phyloP scores from a whole-genome alignment of 2,329 filamentous ascomycete genomes.

The Alternaria dauci region DNA sequence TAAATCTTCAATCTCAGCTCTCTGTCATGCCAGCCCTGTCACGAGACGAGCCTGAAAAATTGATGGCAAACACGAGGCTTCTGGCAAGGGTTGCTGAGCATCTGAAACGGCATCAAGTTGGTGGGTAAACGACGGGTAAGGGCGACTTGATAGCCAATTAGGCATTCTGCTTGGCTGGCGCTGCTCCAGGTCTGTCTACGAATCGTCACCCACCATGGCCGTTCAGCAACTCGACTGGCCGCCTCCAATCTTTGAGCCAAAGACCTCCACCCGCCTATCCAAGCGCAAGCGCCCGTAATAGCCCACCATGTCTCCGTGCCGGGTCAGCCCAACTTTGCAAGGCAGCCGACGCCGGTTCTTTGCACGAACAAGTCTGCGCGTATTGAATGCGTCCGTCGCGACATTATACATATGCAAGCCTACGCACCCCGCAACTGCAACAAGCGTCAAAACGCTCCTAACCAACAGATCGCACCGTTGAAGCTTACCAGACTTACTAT shows the following conservation, averaged over 20 bases:
- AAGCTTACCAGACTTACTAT: conserved; percentile 22
- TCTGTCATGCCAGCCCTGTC: conserved; percentile 26
- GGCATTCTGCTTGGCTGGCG: conserved; percentile 33
- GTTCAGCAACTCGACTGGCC: conserved; percentile 42
- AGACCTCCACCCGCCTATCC: conserved; percentile 42
- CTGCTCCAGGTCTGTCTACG: conserved; percentile 44
- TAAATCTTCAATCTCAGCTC: conserved; percentile 38
- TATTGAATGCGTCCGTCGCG: conserved; percentile 36
- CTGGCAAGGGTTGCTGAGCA: conserved; percentile 26
- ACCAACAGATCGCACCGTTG: conserved; percentile 35
- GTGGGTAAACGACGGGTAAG: conserved; percentile 37
- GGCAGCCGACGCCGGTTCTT: conserved; percentile 34
- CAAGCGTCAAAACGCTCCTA: conserved; percentile 34
- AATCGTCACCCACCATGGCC: conserved; percentile 45
- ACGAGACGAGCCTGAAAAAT: conserved; percentile 23
- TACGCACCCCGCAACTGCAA: conserved; percentile 39
- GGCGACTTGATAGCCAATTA: conserved; percentile 38
- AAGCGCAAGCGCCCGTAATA: conserved; percentile 50
- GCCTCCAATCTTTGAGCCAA: conserved; percentile 34
- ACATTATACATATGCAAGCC: conserved; percentile 44
- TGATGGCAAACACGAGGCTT: conserved; percentile 23
- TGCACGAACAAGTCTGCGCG: conserved; percentile 28
- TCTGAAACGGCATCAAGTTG: conserved; percentile 38
- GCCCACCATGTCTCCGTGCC: conserved; percentile 40
- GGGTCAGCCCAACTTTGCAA: conserved; percentile 37